These are phyloP conservation scores for Linnemannia exigua DNA, from an alignment of 192 early-diverging fungal genomes.

Conservation along the genomic window DNA sequence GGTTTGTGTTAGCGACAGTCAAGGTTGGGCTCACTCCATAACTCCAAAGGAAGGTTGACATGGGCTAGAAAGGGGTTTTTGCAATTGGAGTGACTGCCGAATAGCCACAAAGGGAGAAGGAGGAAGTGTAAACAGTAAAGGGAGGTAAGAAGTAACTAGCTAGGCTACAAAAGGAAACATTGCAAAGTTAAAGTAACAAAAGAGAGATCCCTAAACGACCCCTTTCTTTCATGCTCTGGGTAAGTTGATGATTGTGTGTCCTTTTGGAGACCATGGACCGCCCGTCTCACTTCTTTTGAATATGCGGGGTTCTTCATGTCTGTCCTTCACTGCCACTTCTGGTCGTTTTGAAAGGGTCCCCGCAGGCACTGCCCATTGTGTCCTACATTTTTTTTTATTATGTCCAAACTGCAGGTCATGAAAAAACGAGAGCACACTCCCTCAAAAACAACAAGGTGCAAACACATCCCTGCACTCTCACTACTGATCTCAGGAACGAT, in stretches of 20 bases:
- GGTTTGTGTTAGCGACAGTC: not conserved
- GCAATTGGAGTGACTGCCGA: not conserved
- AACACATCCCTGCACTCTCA: not conserved
- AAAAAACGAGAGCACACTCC: not conserved
- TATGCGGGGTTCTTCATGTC: too few relatives aligned
- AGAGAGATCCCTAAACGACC: not conserved
- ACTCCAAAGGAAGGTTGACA: not conserved
- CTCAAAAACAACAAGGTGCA: not conserved
- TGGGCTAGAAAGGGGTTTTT: not conserved
- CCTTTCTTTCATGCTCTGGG: not conserved
- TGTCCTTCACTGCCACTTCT: too few relatives aligned
- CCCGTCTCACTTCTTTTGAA: too few relatives aligned
- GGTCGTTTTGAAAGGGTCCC: too few relatives aligned
- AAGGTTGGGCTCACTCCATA: not conserved
- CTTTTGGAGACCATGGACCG: too few relatives aligned
- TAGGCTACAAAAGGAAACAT: conserved; percentile 7
- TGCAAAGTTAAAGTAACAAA: not conserved
- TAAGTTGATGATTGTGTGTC: not conserved
- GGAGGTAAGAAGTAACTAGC: not conserved
- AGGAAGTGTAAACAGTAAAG: not conserved
- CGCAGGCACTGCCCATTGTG: not conserved
- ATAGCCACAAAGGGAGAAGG: not conserved
- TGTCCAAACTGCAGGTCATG: not conserved
- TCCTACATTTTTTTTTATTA: not conserved
- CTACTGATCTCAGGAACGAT: too few relatives aligned